Base-by-base conservation (phyloP, 2,329 filamentous ascomycete species). In the Dendryphion nanum region DNA sequence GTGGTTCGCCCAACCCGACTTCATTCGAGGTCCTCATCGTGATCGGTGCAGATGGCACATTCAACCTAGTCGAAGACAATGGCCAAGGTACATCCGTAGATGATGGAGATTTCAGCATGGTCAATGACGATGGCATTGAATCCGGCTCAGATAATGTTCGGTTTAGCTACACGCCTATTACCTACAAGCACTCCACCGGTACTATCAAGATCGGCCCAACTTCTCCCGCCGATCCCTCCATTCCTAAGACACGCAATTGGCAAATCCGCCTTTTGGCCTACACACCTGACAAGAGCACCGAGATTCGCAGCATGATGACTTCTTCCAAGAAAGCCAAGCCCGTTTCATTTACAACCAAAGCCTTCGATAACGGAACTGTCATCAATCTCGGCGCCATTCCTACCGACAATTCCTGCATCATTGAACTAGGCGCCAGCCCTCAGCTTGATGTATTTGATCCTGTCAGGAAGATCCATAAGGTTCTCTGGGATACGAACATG, bases 11-110 rank as follows among this genome's bases (percentile, higher is more conserved):
- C 0, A 76, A 74, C 33, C 76, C 77, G 0, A 52, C 59, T 2
- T 56, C 53, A 1, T 61, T 79, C 14, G 75, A 79, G 42, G 55
- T 81, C 18, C 55, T 78, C 0, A 45, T 72, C n/a, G 60, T 67
- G 0, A 63, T 71, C 2, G 69, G 69, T 3, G 52, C 58, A 7
- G 71, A 81, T 42, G 77, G 71, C 1, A 42, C 61, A 0, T 76
- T 77, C 37, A 67, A 66, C 2, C 59, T 81, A 0, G 39, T 74
- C 7, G 79, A 82, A 48, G 73, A 79, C 40, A 55, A 59, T 15
- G 59, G 61, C 20, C 59, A 48, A 2, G 63, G 63, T 13, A 57
- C 58, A 6, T 47, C 52, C 15, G 63, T 64, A 29, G 58, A 62
- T 24, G 63, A 66, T 35, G 61, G 61, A 18, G 61, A 59, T 3